phyloP scores from a whole-genome alignment of 306 rosid species.

The Begonia peltatifolia region DNA sequence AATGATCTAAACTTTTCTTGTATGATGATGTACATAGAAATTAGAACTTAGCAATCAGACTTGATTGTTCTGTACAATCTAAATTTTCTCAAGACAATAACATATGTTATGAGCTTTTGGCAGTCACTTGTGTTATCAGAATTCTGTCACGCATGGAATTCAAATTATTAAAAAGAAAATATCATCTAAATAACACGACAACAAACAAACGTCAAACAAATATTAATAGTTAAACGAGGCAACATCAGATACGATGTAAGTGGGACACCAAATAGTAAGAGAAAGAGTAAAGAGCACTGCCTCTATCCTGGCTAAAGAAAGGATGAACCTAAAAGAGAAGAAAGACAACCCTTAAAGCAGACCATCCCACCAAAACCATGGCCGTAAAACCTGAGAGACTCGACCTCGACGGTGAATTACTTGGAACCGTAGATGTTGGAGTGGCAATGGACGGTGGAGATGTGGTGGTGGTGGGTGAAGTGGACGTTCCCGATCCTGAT shows the following conservation, averaged over 20 bases:
- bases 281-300: conserved; percentile 50
- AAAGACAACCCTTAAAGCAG: conserved; percentile 11
- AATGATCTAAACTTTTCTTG: too few relatives aligned
- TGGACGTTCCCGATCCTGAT: conserved; percentile 14
- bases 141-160: too few relatives aligned
- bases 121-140: too few relatives aligned
- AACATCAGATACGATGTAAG: too few relatives aligned
- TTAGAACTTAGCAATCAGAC: too few relatives aligned
- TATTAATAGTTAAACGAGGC: background rate
- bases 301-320: conserved; percentile 51
- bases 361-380: conserved; percentile 14
- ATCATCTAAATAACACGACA: too few relatives aligned
- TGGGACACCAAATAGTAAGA: background rate
- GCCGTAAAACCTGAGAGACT: conserved; percentile 14
- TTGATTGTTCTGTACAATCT: too few relatives aligned
- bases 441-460: conserved; percentile 12
- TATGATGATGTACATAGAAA: too few relatives aligned
- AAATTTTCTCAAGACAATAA: too few relatives aligned
- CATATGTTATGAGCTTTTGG: too few relatives aligned
- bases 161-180: too few relatives aligned
- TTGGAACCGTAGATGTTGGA: conserved; percentile 4
- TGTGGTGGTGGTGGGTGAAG: conserved; percentile 12
- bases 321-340: conserved; percentile 5
- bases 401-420: conserved; percentile 18
- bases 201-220: too few relatives aligned